Base-by-base conservation (phyloP, 768 basidiomycete genomes). In the Sporobolomyces roseus region DNA sequence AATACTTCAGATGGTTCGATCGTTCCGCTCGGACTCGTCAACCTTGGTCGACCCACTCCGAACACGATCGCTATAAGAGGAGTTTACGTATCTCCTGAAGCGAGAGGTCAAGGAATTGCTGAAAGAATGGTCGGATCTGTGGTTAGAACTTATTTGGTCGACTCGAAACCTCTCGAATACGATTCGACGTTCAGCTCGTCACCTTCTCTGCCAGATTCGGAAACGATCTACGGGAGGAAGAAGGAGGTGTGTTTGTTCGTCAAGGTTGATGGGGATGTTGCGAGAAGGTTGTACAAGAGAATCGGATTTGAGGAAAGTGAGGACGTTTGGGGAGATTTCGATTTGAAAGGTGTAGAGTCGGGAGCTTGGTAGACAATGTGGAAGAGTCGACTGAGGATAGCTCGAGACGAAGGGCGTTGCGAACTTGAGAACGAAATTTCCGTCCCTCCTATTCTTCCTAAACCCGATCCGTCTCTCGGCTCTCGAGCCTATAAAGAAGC, bases 241-340 rank as follows among this genome's bases (percentile, higher is more conserved):
- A 62, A 63, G 36, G 67, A 69, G 33, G 66, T 69, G 3, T 69
- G 67, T 23, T n/a, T 69, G 17, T 69, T 60, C 27, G 67, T 64
- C 23, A 62, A 63, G 49, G 56, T 52, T 10, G 45, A 16, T 4
- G 60, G 59, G 17, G 27, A 27, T 17, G 23, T 1, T 0, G 62
- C 67, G 33, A 23, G 49, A 25, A 7, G 30, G 55, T 35, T 36
- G 33, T 69, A 69, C 45, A 59, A 10, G 35, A 12, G 45, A 21
- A 21, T 59, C 7, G 62, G 62, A 9, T 64, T 63, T 45, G 29
- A 13, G 8, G 51, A 59, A 41, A 25, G 21, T 2, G 62, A 52
- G 33, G 51, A 38, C 0, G 2, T 14, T 14, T 64, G 67, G 67
- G 52, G 56, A 27, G 35, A 60, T 32, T 43, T 7, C 0, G 41